Evolutionary conservation across 2,329 filamentous ascomycete species (phyloP), one percentile per base, ranked within the genome.

Genomic region (Fusarium aywerte): DNA sequence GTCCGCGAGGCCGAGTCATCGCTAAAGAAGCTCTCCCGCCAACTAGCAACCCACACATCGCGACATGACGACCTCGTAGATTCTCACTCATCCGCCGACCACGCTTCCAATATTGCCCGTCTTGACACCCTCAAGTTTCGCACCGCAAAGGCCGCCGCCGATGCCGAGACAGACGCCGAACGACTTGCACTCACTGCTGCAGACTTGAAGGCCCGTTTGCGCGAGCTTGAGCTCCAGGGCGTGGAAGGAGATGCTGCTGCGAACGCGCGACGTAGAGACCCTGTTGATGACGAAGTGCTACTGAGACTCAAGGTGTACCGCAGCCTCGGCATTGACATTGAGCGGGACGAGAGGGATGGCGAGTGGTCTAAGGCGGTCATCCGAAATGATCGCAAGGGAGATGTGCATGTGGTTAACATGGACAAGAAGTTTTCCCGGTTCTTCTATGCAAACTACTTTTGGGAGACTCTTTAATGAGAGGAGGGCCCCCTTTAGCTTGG

Each of bases 381-480:
- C 69, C 84, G 93, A 65, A 97, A 97, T 76, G 89, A 90, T 62
- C 85, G 88, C 68, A 95, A 93, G 81, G 94, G 93, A 10, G 94
- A 98, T 76, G 93, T 98, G 50, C 92, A 97, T 77, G 92, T 98
- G 48, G 90, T 99, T 62, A 97, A 97, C 74, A 89, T 99, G 77
- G 94, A 98, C 73, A 89, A 91, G 73, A 97, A 96, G 81, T 94
- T 97, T 77, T 95, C 92, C 59, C 86, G 90, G 65, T 95, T 91
- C 77, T 97, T 96, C 76, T 97, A 97, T 75, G 92, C 94, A 21
- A 96, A 97, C 74, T 97, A 97, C 77, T 96, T 98, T 76, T 99
- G 96, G 96, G 86, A 93, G 74, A 95, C 89, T 29, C 83, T 97
- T 77, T 96, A 61, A 72, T 40, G n/a, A 27, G 23, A 13, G 4